phyloP scores from a whole-genome alignment of 257 asterid genomes.

The Penstemon newberryi region DNA sequence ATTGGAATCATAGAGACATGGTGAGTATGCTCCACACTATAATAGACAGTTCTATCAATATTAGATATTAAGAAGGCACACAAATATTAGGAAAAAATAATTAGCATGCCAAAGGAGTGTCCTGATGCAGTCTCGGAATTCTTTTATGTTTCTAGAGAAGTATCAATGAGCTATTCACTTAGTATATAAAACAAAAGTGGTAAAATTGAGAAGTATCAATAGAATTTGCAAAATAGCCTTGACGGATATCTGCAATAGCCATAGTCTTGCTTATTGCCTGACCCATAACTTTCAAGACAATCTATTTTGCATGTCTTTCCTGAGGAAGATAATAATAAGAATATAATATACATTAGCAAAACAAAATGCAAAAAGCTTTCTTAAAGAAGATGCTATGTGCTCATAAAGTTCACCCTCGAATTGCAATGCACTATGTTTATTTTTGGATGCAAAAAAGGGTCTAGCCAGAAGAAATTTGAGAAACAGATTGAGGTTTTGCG shows the following conservation, averaged over 20 bases:
- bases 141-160: slow-evolving; percentile 58
- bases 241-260: slow-evolving; percentile 72
- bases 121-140: slow-evolving; percentile 78
- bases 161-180: slow-evolving; percentile 15
- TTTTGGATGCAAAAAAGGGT: too few species aligned
- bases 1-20: slow-evolving; percentile 94
- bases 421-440: too few species aligned
- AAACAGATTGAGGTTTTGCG: too few species aligned
- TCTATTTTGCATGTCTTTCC: slow-evolving; percentile 79
- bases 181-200: neutral
- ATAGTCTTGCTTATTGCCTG: slow-evolving; percentile 92
- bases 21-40: slow-evolving; percentile 97
- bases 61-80: neutral
- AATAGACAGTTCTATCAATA: slow-evolving; percentile 22
- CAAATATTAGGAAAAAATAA: neutral
- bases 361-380: neutral
- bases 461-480: too few species aligned
- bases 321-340: slow-evolving; percentile 23
- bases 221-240: slow-evolving; percentile 46
- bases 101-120: slow-evolving; percentile 33
- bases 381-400: too few species aligned
- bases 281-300: slow-evolving; percentile 95
- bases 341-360: neutral
- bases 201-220: neutral
- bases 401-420: too few species aligned